Conservation (phyloP, 2,329 filamentous ascomycete genomes). For the Exophiala dermatitidis region DNA sequence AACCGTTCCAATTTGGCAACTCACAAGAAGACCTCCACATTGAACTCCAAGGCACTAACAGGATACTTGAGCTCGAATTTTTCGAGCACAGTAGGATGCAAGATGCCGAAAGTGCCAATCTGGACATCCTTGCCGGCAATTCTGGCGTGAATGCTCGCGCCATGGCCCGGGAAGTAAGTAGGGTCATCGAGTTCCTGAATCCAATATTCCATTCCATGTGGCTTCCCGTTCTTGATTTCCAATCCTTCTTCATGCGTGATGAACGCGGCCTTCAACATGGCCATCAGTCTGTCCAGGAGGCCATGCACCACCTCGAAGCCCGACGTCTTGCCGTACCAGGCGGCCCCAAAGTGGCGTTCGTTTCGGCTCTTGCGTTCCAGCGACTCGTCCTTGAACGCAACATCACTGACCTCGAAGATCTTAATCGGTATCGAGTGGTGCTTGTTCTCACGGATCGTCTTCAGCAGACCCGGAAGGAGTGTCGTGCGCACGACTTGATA, state of each 20-base stretch:
- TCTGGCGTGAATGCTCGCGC: conserved; percentile 74
- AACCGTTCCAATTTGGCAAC: neutral
- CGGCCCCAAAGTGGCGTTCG: conserved; percentile 91
- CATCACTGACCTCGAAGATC: conserved; percentile 85
- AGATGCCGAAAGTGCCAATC: conserved; percentile 85
- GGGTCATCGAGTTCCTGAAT: conserved; percentile 86
- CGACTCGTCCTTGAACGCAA: conserved; percentile 78
- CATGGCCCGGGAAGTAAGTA: conserved; percentile 86
- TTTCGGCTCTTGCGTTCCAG: conserved; percentile 83
- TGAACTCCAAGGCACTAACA: conserved; percentile 88
- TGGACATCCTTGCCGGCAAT: conserved; percentile 64
- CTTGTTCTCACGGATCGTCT: conserved; percentile 92
- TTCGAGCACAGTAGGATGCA: conserved; percentile 87
- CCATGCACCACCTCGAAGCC: conserved; percentile 96
- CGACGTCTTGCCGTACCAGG: conserved; percentile 86
- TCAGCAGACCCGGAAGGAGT: conserved; percentile 77
- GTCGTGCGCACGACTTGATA: conserved; percentile 90
- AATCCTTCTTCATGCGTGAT: conserved; percentile 67
- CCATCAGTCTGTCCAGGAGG: conserved; percentile 80
- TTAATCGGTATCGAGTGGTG: conserved; percentile 80
- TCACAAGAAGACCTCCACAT: conserved; percentile 85
- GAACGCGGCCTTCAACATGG: conserved; percentile 83
- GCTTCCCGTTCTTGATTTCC: conserved; percentile 46
- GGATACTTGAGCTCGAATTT: conserved; percentile 91
- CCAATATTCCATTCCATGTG: conserved; percentile 68